Conservation (phyloP, 108 stramenopile species). For the Pseudonitzschia multiseries region DNA sequence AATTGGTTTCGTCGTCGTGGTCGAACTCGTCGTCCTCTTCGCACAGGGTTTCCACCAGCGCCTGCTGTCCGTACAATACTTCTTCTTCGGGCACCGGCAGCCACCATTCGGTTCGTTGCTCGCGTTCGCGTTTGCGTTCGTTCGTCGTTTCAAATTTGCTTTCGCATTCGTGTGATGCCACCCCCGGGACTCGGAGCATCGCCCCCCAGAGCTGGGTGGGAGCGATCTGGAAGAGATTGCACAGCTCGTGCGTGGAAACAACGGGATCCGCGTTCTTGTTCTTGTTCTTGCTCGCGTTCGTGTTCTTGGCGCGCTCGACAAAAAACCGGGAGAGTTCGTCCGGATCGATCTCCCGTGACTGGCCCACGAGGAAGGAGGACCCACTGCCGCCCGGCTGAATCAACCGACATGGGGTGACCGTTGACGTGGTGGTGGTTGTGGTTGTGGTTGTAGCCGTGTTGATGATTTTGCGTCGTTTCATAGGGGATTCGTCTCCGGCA, state of each 20-base stretch:
- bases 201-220: neutral
- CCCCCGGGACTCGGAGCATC: neutral
- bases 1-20: neutral
- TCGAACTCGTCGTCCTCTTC: slow-evolving; percentile 8
- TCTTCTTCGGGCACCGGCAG: slow-evolving; percentile 14
- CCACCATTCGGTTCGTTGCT: neutral
- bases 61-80: slow-evolving; percentile 4
- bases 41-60: slow-evolving; percentile 9
- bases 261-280: neutral
- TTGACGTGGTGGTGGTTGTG: neutral
- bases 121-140: neutral
- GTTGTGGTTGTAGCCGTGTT: neutral
- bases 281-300: neutral
- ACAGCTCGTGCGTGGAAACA: neutral
- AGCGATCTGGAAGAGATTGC: slow-evolving; percentile 12
- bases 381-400: slow-evolving; percentile 21
- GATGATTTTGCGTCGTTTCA: neutral
- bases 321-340: neutral
- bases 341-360: slow-evolving; percentile 1
- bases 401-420: slow-evolving; percentile 6
- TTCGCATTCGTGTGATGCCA: slow-evolving; percentile 6
- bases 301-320: neutral
- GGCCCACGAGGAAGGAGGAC: slow-evolving; percentile 13
- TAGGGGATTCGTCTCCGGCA: neutral
- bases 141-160: too few relatives aligned